phyloP scores from a whole-genome alignment of 441 rosid genomes.

The Euphorbia corollata region DNA sequence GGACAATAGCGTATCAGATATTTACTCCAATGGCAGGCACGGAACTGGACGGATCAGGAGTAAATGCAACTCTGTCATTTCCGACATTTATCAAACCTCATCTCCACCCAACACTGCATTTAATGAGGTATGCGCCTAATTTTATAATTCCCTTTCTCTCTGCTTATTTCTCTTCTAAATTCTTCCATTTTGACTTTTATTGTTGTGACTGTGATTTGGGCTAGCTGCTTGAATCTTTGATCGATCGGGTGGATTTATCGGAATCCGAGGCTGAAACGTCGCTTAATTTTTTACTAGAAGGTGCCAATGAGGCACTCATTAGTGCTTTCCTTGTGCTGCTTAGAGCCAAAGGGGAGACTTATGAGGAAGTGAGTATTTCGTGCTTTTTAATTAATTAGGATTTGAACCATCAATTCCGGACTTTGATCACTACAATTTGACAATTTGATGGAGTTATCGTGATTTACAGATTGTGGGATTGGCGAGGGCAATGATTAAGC shows the following conservation, averaged over 20 bases:
- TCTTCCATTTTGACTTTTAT: neutral
- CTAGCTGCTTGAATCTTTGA: constrained; percentile 72
- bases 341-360: constrained; percentile 94
- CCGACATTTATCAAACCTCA: constrained; percentile 26
- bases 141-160: neutral
- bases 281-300: constrained; percentile 50
- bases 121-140: constrained; percentile 34
- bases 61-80: constrained; percentile 23
- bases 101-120: constrained; percentile 34
- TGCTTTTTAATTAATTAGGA: neutral
- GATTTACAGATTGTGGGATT: constrained; percentile 60
- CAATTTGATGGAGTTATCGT: neutral
- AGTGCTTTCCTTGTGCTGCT: constrained; percentile 82
- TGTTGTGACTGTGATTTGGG: neutral
- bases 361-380: constrained; percentile 53
- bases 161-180: neutral
- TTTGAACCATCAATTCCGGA: neutral
- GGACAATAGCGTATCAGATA: neutral
- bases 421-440: neutral
- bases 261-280: constrained; percentile 72
- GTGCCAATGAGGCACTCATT: constrained; percentile 55
- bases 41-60: neutral
- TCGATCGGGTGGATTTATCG: constrained; percentile 57
- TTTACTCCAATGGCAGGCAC: neutral
- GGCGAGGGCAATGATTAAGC: constrained; percentile 78